Conservation (phyloP, 164 flowering plant genomes). For the Vitis rupestris region DNA sequence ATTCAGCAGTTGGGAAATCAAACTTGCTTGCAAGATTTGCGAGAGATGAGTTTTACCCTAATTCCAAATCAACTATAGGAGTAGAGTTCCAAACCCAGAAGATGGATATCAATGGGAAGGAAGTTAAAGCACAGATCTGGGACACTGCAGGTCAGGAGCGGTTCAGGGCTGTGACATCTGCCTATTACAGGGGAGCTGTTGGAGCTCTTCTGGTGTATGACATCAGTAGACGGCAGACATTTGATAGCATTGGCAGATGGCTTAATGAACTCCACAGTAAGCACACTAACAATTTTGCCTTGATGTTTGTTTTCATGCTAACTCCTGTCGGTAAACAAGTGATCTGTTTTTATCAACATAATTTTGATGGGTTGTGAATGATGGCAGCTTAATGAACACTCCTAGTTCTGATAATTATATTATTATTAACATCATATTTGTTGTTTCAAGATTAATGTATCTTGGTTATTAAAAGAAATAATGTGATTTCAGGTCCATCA, state of each 20-base stretch:
- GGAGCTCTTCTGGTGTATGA: slow-evolving; percentile 73
- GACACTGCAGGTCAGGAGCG: slow-evolving; percentile 79
- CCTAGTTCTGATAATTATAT: too few relatives aligned
- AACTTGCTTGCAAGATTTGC: slow-evolving; percentile 76
- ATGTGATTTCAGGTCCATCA: too few relatives aligned
- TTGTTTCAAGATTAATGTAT: too few relatives aligned
- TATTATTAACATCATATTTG: too few relatives aligned
- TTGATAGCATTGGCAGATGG: slow-evolving; percentile 71
- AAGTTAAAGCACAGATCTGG: slow-evolving; percentile 74
- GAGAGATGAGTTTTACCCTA: slow-evolving; percentile 62
- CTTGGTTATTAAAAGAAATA: too few relatives aligned
- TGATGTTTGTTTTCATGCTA: not conserved
- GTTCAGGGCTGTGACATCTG: slow-evolving; percentile 74
- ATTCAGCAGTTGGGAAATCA: slow-evolving; percentile 77
- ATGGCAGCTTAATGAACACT: not conserved
- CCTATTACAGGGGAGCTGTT: slow-evolving; percentile 70
- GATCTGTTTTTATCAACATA: not conserved
- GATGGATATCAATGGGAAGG: slow-evolving; percentile 66
- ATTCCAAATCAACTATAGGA: slow-evolving; percentile 71
- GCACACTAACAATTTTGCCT: slow-evolving; percentile 10
- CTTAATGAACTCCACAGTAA: slow-evolving; percentile 74
- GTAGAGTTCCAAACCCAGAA: slow-evolving; percentile 77
- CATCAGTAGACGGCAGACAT: slow-evolving; percentile 67
- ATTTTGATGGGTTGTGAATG: not conserved
- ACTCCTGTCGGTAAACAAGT: too few relatives aligned